Conservation (phyloP, 106 monocot species). For the Acorus calamus region DNA sequence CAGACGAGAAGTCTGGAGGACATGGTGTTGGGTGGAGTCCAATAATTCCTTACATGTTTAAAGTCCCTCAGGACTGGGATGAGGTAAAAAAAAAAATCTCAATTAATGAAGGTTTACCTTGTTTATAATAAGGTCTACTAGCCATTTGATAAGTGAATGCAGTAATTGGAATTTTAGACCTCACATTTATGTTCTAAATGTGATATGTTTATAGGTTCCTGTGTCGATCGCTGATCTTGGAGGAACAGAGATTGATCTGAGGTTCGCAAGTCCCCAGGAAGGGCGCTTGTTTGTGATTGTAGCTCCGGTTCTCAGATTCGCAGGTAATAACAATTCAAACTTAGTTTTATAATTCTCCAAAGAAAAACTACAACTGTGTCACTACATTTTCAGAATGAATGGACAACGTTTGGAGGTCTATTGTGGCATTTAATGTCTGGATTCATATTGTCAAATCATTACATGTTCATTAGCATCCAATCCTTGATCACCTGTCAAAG, state of each 20-base stretch:
- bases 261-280: slow-evolving; percentile 68
- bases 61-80: slow-evolving; percentile 71
- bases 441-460: too few relatives aligned
- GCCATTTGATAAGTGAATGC: too few relatives aligned
- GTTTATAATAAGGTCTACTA: too few relatives aligned
- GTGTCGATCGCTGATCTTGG: slow-evolving; percentile 98
- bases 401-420: too few relatives aligned
- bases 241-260: slow-evolving; percentile 92
- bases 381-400: too few relatives aligned
- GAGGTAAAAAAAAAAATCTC: slow-evolving; percentile 62
- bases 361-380: too few relatives aligned
- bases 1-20: slow-evolving; percentile 94
- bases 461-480: too few relatives aligned
- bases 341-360: not conserved
- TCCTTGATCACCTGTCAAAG: too few relatives aligned
- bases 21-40: slow-evolving; percentile 99
- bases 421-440: too few relatives aligned
- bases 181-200: not conserved
- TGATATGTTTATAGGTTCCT: slow-evolving; percentile 54
- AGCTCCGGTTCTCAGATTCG: slow-evolving; percentile 88
- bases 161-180: not conserved
- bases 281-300: slow-evolving; percentile 86
- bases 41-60: slow-evolving; percentile 82
- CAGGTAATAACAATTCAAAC: slow-evolving; percentile 27
- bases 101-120: too few relatives aligned